Conservation (phyloP, 2,329 filamentous ascomycete genomes). For the Diplocarpon mali region DNA sequence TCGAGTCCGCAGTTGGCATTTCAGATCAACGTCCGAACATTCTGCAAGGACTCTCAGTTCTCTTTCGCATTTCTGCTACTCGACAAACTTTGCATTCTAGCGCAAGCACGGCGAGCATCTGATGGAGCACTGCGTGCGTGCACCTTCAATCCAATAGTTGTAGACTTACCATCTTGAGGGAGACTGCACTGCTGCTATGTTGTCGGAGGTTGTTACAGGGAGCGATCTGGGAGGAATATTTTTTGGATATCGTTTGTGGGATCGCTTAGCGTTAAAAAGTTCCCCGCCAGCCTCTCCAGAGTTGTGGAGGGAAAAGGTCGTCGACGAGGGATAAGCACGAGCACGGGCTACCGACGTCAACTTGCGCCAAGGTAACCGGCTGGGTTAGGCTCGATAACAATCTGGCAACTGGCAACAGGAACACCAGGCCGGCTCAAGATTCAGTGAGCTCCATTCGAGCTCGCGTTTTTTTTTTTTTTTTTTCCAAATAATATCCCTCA, state of each 20-base stretch:
- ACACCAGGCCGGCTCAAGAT: too few relatives aligned
- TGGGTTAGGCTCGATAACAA: too few relatives aligned
- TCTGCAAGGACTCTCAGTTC: slow-evolving; percentile 62
- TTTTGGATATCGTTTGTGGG: slow-evolving; percentile 9
- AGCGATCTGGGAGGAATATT: slow-evolving; percentile 7
- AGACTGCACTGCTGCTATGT: slow-evolving; percentile 27
- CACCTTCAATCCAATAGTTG: slow-evolving; percentile 14
- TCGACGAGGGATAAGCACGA: background rate
- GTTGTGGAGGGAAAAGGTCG: slow-evolving; percentile 2
- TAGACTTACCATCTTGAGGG: slow-evolving; percentile 59
- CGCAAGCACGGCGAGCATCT: slow-evolving; percentile 1
- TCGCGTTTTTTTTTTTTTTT: too few relatives aligned
- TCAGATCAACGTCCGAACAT: slow-evolving; percentile 88
- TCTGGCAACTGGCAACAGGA: too few relatives aligned
- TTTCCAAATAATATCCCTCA: too few relatives aligned
- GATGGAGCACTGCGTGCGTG: slow-evolving; percentile 2
- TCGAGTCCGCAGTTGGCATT: slow-evolving; percentile 99
- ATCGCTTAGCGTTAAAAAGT: slow-evolving; percentile 11
- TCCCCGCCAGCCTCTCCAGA: slow-evolving; percentile 5
- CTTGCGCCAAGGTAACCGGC: too few relatives aligned
- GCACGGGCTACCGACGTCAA: too few relatives aligned
- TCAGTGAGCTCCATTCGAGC: too few relatives aligned
- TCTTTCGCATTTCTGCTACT: slow-evolving; percentile 22
- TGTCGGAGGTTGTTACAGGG: slow-evolving; percentile 31
- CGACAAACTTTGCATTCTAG: slow-evolving; percentile 10